Evolutionary conservation across 768 basidiomycete genomes (phyloP), one percentile per base, ranked within the genome.

Genomic region (Pluteus cervinus): DNA sequence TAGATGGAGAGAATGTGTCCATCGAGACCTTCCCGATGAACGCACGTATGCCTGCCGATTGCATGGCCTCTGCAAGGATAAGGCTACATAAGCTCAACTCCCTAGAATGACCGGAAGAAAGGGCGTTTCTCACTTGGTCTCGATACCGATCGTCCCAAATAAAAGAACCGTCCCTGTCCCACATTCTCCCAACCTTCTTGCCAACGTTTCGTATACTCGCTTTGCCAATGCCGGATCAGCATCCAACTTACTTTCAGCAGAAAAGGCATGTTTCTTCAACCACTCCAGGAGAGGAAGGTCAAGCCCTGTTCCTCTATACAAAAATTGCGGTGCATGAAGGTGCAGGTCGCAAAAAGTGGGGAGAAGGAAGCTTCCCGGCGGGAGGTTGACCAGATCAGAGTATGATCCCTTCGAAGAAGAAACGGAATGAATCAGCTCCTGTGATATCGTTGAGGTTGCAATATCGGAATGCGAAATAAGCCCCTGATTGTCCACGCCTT

Each of bases 11-110:
- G 5, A 81, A 86, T 17, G 75, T 78, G 54, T 91, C 88, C 90
- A 92, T 92, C 0, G 87, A 88, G 8, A 94, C 63, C 54, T 93
- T 94, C 12, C 90, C 91, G n/a, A 94, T 71, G 44, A 85, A 86
- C 0, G 79, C 86, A 22, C 91, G 68, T 12, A 93, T 47, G 4
- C 91, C 88, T 14, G 73, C 73, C 0, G 57, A 49, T 43, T 80
- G 80, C 76, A 93, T 87, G 9, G 65, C 69, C 24, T 77, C 62
- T 3, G 90, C 89, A 0, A 94, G 74, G 17, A 91, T 79, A 15
- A 93, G 49, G 54, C 89, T 93, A 30, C 26, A 7, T 20, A 25
- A 9, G 15, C 10, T 36, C 30, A 21, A 22, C 21, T 12, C 5
- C 8, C 32, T 29, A 21, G 3, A 39, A 32, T 24, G 23, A n/a